These are phyloP conservation scores for Hapsidospora chrysogenum DNA, from an alignment of 495 filamentous ascomycete genomes.

Conservation along the genomic window DNA sequence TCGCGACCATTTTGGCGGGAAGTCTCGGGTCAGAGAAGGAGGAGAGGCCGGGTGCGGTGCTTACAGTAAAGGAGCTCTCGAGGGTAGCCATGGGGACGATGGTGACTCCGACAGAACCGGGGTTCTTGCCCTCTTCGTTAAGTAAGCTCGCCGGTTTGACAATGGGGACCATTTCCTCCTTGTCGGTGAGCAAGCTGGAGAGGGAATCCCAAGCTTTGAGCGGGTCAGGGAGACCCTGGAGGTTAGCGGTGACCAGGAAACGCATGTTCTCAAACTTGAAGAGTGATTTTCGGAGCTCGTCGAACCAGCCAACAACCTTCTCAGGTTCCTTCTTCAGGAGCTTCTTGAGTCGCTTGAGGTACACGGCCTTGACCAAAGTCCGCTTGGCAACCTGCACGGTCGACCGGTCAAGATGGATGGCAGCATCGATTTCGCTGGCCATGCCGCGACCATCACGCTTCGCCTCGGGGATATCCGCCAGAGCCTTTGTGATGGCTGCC, in stretches of 20 bases:
- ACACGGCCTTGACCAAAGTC: constrained; percentile 75
- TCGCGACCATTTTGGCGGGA: constrained; percentile 71
- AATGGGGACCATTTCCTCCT: constrained; percentile 25
- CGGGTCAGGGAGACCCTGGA: constrained; percentile 58
- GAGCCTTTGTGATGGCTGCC: constrained; percentile 69
- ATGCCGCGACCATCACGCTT: constrained; percentile 79
- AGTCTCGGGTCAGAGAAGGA: constrained; percentile 61
- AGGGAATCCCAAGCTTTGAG: constrained; percentile 74
- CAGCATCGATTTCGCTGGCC: constrained; percentile 57
- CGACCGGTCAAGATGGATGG: constrained; percentile 56
- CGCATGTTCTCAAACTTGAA: constrained; percentile 73
- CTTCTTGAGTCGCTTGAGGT: constrained; percentile 67
- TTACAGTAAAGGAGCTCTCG: constrained; percentile 78
- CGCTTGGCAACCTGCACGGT: constrained; percentile 62
- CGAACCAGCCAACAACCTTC: constrained; percentile 53
- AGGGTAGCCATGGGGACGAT: constrained; percentile 84
- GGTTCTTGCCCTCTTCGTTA: constrained; percentile 49
- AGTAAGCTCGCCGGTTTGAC: constrained; percentile 37
- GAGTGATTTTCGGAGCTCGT: constrained; percentile 54
- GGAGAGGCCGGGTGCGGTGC: constrained; percentile 54
- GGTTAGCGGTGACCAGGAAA: constrained; percentile 64
- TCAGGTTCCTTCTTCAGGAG: constrained; percentile 58
- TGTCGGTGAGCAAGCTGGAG: constrained; percentile 23
- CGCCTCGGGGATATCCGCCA: constrained; percentile 82
- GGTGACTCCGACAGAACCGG: constrained; percentile 54